Evolutionary conservation across 257 asterid genomes (phyloP).

Genomic region (Nicotiana undulata): DNA sequence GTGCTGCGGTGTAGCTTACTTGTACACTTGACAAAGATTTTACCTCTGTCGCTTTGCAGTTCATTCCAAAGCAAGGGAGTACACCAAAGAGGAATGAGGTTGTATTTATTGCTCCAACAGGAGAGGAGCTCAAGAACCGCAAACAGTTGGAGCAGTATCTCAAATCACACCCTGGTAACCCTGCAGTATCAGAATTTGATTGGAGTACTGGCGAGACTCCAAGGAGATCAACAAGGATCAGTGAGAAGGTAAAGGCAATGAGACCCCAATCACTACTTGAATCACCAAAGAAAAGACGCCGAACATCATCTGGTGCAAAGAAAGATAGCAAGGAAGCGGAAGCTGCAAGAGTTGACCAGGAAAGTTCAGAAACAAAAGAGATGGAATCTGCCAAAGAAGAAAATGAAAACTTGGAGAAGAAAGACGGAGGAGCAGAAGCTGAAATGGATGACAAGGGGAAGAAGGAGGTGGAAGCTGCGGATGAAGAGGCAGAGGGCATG

Average conservation of each 20-base stretch:
- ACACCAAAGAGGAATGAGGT: constrained; percentile 70
- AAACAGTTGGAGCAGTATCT: constrained; percentile 73
- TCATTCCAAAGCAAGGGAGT: constrained; percentile 51
- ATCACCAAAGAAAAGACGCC: constrained; percentile 51
- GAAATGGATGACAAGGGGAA: constrained; percentile 23
- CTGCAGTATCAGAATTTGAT: constrained; percentile 67
- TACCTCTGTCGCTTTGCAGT: constrained; percentile 36
- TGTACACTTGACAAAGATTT: not conserved
- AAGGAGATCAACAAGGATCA: constrained; percentile 86
- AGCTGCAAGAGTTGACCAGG: not conserved
- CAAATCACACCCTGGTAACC: constrained; percentile 64
- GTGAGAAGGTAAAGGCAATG: constrained; percentile 59
- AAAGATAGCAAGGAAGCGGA: constrained; percentile 7
- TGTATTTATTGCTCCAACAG: constrained; percentile 69
- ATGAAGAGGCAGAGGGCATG: constrained; percentile 23
- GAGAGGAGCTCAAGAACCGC: constrained; percentile 70
- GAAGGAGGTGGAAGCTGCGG: constrained; percentile 27
- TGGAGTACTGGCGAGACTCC: constrained; percentile 98
- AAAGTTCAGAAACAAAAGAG: constrained; percentile 11
- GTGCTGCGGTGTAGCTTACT: not conserved
- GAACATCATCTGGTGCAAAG: constrained; percentile 31
- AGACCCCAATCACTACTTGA: constrained; percentile 57
- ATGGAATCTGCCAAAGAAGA: constrained; percentile 7
- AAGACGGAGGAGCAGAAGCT: constrained; percentile 22
- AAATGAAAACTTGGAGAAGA: constrained; percentile 28